These are phyloP conservation scores for Ephemerocybe angulata DNA, from an alignment of 768 basidiomycete genomes.

Conservation along the genomic window DNA sequence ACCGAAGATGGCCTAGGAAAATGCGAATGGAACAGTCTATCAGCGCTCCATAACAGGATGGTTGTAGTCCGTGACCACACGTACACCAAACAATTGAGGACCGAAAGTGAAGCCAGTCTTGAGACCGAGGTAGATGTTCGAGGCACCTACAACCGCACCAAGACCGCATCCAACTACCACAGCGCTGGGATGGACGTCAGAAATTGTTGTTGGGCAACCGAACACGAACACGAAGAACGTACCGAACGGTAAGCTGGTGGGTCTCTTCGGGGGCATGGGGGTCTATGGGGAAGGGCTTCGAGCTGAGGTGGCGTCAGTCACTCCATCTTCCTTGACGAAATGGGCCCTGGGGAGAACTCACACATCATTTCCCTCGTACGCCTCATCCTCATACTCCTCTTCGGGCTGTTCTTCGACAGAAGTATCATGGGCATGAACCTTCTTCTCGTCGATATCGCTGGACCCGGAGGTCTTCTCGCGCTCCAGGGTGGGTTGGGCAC, in stretches of 20 bases:
- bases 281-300: slow-evolving; percentile 52
- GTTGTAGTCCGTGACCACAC: slow-evolving; percentile 10
- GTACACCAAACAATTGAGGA: slow-evolving; percentile 56
- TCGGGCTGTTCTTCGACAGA: too few relatives aligned
- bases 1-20: slow-evolving; percentile 46
- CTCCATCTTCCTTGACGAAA: too few relatives aligned
- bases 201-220: background rate
- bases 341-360: slow-evolving; percentile 19
- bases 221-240: background rate
- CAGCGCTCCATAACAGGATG: too few relatives aligned
- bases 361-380: slow-evolving; percentile 38
- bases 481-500: background rate
- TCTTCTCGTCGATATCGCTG: slow-evolving; percentile 25
- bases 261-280: slow-evolving; percentile 45
- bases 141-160: slow-evolving; percentile 55
- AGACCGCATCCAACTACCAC: slow-evolving; percentile 48
- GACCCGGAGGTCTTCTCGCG: slow-evolving; percentile 8
- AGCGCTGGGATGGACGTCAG: slow-evolving; percentile 27
- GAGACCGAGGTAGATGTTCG: slow-evolving; percentile 64
- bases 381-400: slow-evolving; percentile 25
- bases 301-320: slow-evolving; percentile 23
- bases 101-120: slow-evolving; percentile 70
- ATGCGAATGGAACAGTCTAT: background rate
- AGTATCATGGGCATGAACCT: slow-evolving; percentile 16
- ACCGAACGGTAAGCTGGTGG: slow-evolving; percentile 51